Evolutionary conservation across 495 filamentous ascomycete genomes (phyloP), one percentile per base, ranked within the genome.

Genomic region (Apodospora peruviana): DNA sequence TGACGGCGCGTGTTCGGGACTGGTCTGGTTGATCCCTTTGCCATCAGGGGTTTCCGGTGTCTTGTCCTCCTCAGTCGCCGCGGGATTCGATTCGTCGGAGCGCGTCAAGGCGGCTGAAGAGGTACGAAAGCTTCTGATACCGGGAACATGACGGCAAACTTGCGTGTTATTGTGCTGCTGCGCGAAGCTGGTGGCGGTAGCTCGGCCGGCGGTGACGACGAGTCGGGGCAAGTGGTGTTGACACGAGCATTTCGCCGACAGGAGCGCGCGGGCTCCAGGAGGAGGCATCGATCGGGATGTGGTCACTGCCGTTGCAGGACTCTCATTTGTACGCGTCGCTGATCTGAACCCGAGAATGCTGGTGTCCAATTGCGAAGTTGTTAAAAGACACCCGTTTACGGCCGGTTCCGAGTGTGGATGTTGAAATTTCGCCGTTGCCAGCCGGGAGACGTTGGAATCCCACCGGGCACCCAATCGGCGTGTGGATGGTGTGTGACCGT

Each of bases 231-330:
- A 45, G 55, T 41, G 8, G 36, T 38, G 57, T 45, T 50, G 41
- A 45, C 38, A 47, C 22, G 50, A 47, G 35, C 42, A 21, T 49
- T 45, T 50, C 53, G 52, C 51, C 53, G 57, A 59, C 51, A 59
- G 48, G 48, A 67, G 61, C 53, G 57, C 64, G 36, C 61, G 59
- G 38, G 60, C 59, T 57, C 59, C 57, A 21, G 59, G 56, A 44
- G 53, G 25, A 55, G 52, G 58, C 64, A 67, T 67, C 37, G n/a
- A n/a, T n/a, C 14, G 51, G 47, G 48, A 55, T 11, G 47, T n/a
- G 35, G 23, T 44, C 34, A 45, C 34, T 32, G 25, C 27, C 10
- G 27, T 21, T 51, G 24, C 19, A 11, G 27, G 29, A 18, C 20
- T 43, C 32, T 43, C 60, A 63, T 63, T 48, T 40, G 56, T 14